phyloP scores from a whole-genome alignment of 352 stramenopile genomes.

The Pythium rhizo-oryzae region DNA sequence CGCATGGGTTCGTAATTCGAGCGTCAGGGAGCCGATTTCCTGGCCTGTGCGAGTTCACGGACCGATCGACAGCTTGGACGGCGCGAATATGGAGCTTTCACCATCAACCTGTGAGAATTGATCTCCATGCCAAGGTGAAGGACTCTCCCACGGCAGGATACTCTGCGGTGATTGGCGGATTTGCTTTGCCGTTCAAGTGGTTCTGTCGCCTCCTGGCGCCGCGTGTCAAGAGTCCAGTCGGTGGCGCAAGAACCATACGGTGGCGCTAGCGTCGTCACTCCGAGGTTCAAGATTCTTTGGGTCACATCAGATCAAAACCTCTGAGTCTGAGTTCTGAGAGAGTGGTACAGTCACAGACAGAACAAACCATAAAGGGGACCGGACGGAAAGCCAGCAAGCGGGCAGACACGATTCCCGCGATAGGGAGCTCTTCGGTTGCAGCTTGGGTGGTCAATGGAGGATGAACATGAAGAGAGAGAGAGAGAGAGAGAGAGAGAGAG shows the following conservation, averaged over 20 bases:
- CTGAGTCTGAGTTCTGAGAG: constrained; percentile 11
- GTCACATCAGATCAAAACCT: not conserved
- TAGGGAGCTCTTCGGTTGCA: no score
- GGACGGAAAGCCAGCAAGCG: no score
- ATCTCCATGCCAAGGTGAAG: constrained; percentile 13
- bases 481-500: no score
- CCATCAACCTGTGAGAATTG: constrained; percentile 10
- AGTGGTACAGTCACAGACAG: not conserved
- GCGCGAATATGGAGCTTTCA: not conserved
- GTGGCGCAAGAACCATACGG: constrained; percentile 11
- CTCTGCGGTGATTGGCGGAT: constrained; percentile 24
- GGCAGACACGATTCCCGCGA: no score
- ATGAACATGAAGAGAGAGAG: no score
- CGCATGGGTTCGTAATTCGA: no score
- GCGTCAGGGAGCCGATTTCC: not conserved
- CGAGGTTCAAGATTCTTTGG: constrained; percentile 4
- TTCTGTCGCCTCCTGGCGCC: constrained; percentile 22
- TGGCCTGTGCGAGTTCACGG: not conserved
- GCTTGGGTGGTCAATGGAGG: no score
- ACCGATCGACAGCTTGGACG: not conserved
- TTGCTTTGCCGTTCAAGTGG: constrained; percentile 13
- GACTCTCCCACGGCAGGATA: constrained; percentile 27
- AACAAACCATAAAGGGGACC: not conserved
- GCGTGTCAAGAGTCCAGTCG: constrained; percentile 27
- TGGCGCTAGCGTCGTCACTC: constrained; percentile 2